A percentile compares a stretch with the other conserved stretches of the same genome.
phyloP scores from a whole-genome alignment of 2,329 filamentous ascomycete genomes.

The Ceratocystiopsis sp. region DNA sequence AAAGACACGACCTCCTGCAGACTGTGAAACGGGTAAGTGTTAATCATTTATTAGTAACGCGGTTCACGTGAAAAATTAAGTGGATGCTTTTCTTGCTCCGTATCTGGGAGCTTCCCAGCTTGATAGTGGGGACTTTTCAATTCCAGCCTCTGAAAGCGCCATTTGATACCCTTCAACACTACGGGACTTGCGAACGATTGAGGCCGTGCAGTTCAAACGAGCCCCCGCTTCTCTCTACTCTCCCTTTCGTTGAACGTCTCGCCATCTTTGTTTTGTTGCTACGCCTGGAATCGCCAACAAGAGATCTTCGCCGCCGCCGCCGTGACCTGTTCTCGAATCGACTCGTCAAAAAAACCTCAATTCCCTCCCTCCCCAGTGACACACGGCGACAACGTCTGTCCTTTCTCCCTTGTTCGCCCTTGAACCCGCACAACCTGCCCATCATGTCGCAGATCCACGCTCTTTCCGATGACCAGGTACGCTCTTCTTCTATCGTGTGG shows the following conservation, averaged over 20 bases:
- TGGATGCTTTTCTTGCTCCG: no score
- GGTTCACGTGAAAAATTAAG: no score
- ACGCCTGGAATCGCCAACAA: not conserved
- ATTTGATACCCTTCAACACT: conserved; percentile 3
- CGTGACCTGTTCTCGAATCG: not conserved
- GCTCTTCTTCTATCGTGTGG: conserved; percentile 2
- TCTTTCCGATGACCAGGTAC: conserved; percentile 93
- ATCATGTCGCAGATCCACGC: conserved; percentile 86
- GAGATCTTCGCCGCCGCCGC: no score
- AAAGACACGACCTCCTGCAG: no score
- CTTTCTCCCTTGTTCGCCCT: no score
- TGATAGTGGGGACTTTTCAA: no score
- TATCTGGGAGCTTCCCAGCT: no score
- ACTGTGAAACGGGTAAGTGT: no score
- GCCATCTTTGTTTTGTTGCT: not conserved
- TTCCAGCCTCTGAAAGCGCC: conserved; percentile 1
- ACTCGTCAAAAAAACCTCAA: conserved; percentile 6
- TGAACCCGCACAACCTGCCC: conserved; percentile 13
- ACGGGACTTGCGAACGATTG: no score
- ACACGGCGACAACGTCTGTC: not conserved
- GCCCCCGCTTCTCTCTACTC: not conserved
- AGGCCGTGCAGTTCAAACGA: no score
- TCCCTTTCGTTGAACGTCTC: not conserved
- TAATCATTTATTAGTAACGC: no score
- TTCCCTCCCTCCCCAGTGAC: conserved; percentile 13